Percentiles rank a stretch among this genome's conserved stretches.
phyloP scores from a whole-genome alignment of 768 basidiomycete genomes.

The Naganishia randhawae region DNA sequence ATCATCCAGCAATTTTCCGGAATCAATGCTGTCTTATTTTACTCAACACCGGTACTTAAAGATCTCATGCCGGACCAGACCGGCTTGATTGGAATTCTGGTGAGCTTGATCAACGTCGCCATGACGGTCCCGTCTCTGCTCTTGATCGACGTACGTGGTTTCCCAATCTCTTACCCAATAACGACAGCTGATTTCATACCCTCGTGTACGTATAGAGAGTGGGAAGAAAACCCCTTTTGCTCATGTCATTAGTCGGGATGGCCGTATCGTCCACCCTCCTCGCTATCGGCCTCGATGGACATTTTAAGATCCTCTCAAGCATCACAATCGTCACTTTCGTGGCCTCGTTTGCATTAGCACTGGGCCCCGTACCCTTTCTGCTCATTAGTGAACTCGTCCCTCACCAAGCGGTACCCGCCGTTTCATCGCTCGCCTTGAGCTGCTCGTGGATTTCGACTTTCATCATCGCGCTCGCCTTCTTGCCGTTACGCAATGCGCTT shows the following conservation, averaged over 20 bases:
- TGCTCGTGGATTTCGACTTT: conserved; percentile 82
- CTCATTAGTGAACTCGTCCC: conserved; percentile 88
- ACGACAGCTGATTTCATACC: not conserved
- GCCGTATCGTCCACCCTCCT: conserved; percentile 64
- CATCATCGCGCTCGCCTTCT: conserved; percentile 73
- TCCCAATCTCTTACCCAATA: not conserved
- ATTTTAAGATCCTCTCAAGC: conserved; percentile 63
- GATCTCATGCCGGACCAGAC: conserved; percentile 71
- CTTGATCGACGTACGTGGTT: conserved; percentile 68
- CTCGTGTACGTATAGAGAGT: conserved; percentile 56
- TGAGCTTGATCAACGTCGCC: conserved; percentile 75
- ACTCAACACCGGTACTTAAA: conserved; percentile 50
- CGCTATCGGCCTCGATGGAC: conserved; percentile 67
- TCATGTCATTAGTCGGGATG: conserved; percentile 64
- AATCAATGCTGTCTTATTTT: conserved; percentile 50
- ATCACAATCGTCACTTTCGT: conserved; percentile 73
- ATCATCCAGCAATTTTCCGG: conserved; percentile 43
- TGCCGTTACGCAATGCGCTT: conserved; percentile 74
- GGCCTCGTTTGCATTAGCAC: conserved; percentile 83
- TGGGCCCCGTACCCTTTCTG: conserved; percentile 89
- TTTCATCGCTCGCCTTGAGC: conserved; percentile 71
- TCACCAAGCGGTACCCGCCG: conserved; percentile 68
- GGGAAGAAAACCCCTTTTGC: conserved; percentile 69
- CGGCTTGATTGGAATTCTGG: conserved; percentile 75
- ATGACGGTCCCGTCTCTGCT: conserved; percentile 76